Conservation (phyloP, 1,284 basidiomycete species). For the Cutaneotrichosporon cyanovorans region DNA sequence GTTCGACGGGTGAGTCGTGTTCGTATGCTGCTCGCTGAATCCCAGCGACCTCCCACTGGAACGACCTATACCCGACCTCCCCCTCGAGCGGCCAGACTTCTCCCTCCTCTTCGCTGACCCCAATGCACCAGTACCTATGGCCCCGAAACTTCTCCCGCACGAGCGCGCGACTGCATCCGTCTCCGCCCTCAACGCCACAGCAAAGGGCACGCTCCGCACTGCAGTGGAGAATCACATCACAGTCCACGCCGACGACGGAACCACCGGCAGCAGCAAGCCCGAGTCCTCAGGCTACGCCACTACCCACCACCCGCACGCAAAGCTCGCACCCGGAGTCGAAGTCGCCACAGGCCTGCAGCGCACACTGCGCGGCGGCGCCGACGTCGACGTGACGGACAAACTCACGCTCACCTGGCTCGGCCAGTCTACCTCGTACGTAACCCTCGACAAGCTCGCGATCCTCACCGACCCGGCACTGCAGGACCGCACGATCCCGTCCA, state of each 20-base stretch:
- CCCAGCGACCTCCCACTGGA: conserved; percentile 28
- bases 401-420: conserved; percentile 44
- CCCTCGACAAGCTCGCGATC: conserved; percentile 48
- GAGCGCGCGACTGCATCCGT: neutral
- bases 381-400: conserved; percentile 39
- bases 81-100: conserved; percentile 38
- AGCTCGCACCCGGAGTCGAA: conserved; percentile 15
- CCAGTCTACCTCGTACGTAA: conserved; percentile 48
- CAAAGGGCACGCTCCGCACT: neutral
- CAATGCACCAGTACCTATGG: conserved; percentile 3
- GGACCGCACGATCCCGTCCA: conserved; percentile 44
- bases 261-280: neutral
- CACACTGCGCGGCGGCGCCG: conserved; percentile 19
- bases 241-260: conserved; percentile 1
- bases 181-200: neutral
- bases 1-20: conserved; percentile 23
- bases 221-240: neutral
- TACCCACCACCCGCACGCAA: neutral
- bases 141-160: neutral
- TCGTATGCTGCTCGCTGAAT: neutral
- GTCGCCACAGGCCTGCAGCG: conserved; percentile 13
- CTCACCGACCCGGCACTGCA: conserved; percentile 50
- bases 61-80: conserved; percentile 37
- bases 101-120: conserved; percentile 29
- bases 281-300: neutral